These are phyloP conservation scores for Amphirosellinia nigrospora DNA, from an alignment of 495 filamentous ascomycete species.

Conservation along the genomic window DNA sequence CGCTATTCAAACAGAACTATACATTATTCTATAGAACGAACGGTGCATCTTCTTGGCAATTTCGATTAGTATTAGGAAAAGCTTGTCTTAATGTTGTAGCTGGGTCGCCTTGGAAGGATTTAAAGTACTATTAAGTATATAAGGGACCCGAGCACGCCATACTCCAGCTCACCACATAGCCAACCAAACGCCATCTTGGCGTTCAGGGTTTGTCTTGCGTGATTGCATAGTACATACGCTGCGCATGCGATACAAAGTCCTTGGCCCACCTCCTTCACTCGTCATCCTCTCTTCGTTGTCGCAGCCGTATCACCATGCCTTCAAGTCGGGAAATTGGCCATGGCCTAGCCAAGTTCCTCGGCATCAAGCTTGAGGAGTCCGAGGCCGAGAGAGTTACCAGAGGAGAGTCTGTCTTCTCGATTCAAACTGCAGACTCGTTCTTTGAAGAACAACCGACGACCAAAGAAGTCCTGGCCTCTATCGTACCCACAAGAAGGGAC, in stretches of 20 bases:
- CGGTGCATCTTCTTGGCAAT: not conserved
- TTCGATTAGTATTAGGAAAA: not conserved
- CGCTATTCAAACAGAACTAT: not conserved
- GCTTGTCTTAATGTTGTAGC: slow-evolving; percentile 14
- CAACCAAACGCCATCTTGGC: slow-evolving; percentile 23
- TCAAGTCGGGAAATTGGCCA: slow-evolving; percentile 61
- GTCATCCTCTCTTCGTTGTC: not conserved
- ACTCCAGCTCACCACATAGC: not conserved
- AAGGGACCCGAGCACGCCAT: slow-evolving; percentile 20
- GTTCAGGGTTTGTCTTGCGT: slow-evolving; percentile 14
- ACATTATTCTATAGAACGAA: not conserved
- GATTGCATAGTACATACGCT: not conserved
- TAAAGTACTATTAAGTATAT: not conserved
- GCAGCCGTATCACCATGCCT: slow-evolving; percentile 31
- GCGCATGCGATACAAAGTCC: slow-evolving; percentile 14
- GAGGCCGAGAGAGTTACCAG: slow-evolving; percentile 63
- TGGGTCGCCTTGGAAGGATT: slow-evolving; percentile 9
- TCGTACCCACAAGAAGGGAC: slow-evolving; percentile 63
- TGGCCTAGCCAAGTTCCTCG: slow-evolving; percentile 76
- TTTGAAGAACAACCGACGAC: slow-evolving; percentile 81
- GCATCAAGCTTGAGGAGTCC: slow-evolving; percentile 80
- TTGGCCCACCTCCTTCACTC: not conserved
- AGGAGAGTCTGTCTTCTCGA: slow-evolving; percentile 81
- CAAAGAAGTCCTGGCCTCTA: slow-evolving; percentile 69
- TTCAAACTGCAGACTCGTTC: slow-evolving; percentile 77